These are phyloP conservation scores for Naegleria fowleri DNA, from an alignment of 208 protist species.

Conservation along the genomic window DNA sequence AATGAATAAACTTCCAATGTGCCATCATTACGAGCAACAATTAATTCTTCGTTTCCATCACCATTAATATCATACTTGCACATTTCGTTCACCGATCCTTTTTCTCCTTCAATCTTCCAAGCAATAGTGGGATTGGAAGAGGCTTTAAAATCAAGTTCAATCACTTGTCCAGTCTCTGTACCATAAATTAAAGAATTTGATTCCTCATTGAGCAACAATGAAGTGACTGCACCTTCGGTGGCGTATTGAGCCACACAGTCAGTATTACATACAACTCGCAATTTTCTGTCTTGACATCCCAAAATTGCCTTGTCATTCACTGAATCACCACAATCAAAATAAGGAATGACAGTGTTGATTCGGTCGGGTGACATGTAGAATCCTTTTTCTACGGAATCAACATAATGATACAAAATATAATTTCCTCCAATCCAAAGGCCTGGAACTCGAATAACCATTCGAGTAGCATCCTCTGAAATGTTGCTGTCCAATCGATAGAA, in stretches of 20 bases:
- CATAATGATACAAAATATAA: constrained; percentile 68
- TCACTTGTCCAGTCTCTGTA: constrained; percentile 28
- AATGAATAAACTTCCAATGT: constrained; percentile 56
- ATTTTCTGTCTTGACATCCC: constrained; percentile 36
- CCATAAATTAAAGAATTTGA: constrained; percentile 34
- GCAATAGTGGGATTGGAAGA: not conserved
- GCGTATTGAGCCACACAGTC: not conserved
- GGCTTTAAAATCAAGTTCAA: not conserved
- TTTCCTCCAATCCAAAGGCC: constrained; percentile 69
- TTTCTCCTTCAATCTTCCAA: constrained; percentile 1
- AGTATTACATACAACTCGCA: constrained; percentile 33
- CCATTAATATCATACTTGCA: constrained; percentile 55
- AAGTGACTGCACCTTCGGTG: constrained; percentile 28
- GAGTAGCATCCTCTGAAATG: constrained; percentile 62
- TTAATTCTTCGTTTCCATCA: constrained; percentile 58
- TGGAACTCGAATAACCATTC: constrained; percentile 61
- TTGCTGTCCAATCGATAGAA: constrained; percentile 75
- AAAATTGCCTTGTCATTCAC: not conserved
- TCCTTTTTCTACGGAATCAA: constrained; percentile 64
- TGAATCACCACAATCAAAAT: not conserved
- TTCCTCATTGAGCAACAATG: not conserved
- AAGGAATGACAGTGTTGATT: constrained; percentile 57
- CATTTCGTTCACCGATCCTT: constrained; percentile 50
- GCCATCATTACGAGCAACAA: constrained; percentile 69
- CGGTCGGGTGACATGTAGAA: constrained; percentile 74